Percentiles rank a stretch among this genome's conserved stretches.
phyloP scores from a whole-genome alignment of 768 basidiomycete species.

The Lentinula guzmanii region DNA sequence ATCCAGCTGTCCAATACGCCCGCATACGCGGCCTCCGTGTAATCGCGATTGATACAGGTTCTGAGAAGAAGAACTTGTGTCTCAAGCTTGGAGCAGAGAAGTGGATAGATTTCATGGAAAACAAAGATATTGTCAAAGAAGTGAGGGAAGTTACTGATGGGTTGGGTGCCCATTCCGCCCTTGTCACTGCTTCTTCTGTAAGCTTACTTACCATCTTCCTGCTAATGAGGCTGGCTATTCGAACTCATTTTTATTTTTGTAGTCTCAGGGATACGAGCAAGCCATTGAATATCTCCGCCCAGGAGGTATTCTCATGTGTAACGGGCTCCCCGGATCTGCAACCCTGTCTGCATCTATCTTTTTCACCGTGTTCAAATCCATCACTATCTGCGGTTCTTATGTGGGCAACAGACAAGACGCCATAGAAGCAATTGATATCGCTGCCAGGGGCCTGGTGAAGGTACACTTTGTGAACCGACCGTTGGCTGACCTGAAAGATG shows the following conservation, averaged over 20 bases:
- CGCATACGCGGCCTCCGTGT: conserved; percentile 71
- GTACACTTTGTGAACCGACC: conserved; percentile 42
- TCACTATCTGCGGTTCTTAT: conserved; percentile 50
- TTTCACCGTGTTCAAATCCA: conserved; percentile 62
- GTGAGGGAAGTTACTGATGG: conserved; percentile 60
- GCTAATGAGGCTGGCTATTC: background rate
- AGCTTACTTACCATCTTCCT: conserved; percentile 7
- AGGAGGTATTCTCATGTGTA: conserved; percentile 70
- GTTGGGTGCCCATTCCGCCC: conserved; percentile 63
- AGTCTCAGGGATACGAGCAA: conserved; percentile 40
- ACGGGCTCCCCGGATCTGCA: conserved; percentile 68
- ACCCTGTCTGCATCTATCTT: conserved; percentile 59
- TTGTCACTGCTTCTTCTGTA: conserved; percentile 54
- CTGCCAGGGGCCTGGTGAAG: conserved; percentile 64
- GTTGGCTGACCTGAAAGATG: conserved; percentile 44
- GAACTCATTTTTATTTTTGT: background rate
- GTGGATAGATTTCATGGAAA: conserved; percentile 73
- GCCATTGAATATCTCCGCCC: conserved; percentile 72
- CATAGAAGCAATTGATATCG: conserved; percentile 73
- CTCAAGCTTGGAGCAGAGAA: conserved; percentile 49
- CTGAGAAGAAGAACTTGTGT: conserved; percentile 63
- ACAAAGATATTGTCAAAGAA: conserved; percentile 51
- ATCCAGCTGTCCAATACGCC: conserved; percentile 72
- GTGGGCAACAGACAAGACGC: conserved; percentile 81
- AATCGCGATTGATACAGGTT: conserved; percentile 67